Evolutionary conservation across 2,329 filamentous ascomycete genomes (phyloP).

Genomic region (Sordariomycetes sp.): DNA sequence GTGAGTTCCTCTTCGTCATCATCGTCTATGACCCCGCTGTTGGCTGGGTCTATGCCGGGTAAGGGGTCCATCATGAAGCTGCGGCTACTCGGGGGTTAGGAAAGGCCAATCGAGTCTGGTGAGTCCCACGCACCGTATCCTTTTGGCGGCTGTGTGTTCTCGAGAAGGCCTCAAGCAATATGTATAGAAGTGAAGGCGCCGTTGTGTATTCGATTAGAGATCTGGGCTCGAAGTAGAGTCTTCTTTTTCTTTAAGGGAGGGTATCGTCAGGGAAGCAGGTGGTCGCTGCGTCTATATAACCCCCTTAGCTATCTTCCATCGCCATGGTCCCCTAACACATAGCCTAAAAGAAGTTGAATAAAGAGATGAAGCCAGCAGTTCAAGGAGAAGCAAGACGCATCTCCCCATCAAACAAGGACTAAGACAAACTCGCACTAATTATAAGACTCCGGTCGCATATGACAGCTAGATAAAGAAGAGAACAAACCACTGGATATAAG

Average conservation of each 20-base stretch:
- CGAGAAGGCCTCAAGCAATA: too few species aligned
- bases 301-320: too few species aligned
- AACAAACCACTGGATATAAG: too few species aligned
- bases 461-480: background rate
- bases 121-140: background rate
- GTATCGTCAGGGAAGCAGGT: too few species aligned
- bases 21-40: conserved; percentile 1
- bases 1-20: conserved; percentile 1
- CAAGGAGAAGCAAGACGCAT: background rate
- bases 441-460: background rate
- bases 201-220: too few species aligned
- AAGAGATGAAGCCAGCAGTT: background rate
- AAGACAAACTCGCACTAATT: background rate
- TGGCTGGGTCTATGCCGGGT: background rate
- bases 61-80: background rate
- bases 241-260: too few species aligned
- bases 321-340: too few species aligned
- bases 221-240: too few species aligned
- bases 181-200: too few species aligned
- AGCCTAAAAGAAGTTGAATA: too few species aligned
- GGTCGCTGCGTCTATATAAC: too few species aligned
- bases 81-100: background rate
- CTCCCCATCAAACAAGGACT: background rate
- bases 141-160: too few species aligned
- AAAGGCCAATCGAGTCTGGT: background rate